Evolutionary conservation across 2,329 filamentous ascomycete species (phyloP), one percentile per base, ranked within the genome.

Genomic region (Periconia sp.): DNA sequence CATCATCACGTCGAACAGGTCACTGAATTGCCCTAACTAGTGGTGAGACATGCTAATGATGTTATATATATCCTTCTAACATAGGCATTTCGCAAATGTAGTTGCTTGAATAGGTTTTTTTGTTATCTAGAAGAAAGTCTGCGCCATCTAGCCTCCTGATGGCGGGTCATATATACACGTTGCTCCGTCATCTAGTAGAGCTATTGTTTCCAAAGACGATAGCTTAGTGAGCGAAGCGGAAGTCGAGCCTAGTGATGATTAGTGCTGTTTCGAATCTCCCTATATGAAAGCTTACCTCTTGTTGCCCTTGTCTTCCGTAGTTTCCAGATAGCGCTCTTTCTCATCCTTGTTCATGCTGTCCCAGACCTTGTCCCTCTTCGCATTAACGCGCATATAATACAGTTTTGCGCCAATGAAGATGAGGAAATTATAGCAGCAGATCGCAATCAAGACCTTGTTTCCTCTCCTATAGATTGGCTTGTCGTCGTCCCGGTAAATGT

Each of bases 401-500:
- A 72, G 38, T 57, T 83, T 83, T 1, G 78, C 73, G 0, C 69
- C 61, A 4, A 80, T 40, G 48, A 82, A 81, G 0, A 82, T 46
- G 0, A 71, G 57, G 9, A 85, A 76, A 18, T 79, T 77, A 16
- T 77, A 66, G 1, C 73, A 53, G 19, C 74, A 74, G 37, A 84
- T 73, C 0, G 61, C 75, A 34, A 86, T 72, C 1, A 84, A 61
- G 0, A 76, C 71, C 29, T 71, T 74, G 46, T 85, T 84, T 0
- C 83, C 83, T 0, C 72, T 69, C 2, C 71, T 68, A 45, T 85
- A 83, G 4, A 71, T 30, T 25, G 67, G 66, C 46, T 70, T 71
- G 22, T 85, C 82, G 24, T 79, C 69, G 1, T 79, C 71, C 1
- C 75, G 68, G 55, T 84, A 84, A n/a, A 84, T 78, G 22, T 69